Evolutionary conservation across 164 flowering plant species (phyloP).

Genomic region (Macadamia tetraphylla): DNA sequence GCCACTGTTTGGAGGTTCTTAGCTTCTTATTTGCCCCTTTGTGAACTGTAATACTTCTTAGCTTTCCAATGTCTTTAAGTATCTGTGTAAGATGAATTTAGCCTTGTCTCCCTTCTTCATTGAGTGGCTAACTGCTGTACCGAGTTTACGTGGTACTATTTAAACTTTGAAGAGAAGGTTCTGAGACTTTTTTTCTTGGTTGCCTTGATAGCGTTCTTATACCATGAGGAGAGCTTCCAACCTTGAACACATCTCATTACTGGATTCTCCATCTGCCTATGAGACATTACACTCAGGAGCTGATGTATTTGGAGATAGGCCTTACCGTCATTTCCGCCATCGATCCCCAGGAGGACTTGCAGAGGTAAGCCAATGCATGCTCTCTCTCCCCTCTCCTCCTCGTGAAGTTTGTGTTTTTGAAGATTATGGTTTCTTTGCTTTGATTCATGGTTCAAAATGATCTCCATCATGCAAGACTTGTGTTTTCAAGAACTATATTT

Average conservation of each 20-base stretch:
- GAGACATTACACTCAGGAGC: conserved; percentile 29
- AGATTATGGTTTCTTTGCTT: too few species aligned
- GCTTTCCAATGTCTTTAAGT: too few species aligned
- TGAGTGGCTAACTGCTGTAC: background rate
- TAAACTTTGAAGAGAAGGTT: background rate
- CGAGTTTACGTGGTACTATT: background rate
- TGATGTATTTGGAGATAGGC: conserved; percentile 41
- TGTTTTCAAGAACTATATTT: too few species aligned
- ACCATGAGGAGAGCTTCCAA: conserved; percentile 35
- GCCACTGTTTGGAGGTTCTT: background rate
- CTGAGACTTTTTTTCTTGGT: background rate
- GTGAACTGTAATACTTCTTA: too few species aligned
- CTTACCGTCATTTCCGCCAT: conserved; percentile 57
- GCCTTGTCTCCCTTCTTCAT: background rate
- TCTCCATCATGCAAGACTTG: too few species aligned
- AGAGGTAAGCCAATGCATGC: conserved; percentile 43
- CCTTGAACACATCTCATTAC: conserved; percentile 36
- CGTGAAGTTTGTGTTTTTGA: too few species aligned
- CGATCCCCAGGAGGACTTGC: conserved; percentile 71
- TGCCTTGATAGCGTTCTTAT: conserved; percentile 38
- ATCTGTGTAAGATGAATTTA: too few species aligned
- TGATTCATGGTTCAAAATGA: too few species aligned
- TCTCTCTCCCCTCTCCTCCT: too few species aligned
- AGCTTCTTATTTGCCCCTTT: too few species aligned
- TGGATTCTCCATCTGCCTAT: conserved; percentile 40